A percentile compares a stretch with the other conserved stretches of the same genome.
Conservation (phyloP, 2,329 filamentous ascomycete species). For the Hirsutella minnesotensis region DNA sequence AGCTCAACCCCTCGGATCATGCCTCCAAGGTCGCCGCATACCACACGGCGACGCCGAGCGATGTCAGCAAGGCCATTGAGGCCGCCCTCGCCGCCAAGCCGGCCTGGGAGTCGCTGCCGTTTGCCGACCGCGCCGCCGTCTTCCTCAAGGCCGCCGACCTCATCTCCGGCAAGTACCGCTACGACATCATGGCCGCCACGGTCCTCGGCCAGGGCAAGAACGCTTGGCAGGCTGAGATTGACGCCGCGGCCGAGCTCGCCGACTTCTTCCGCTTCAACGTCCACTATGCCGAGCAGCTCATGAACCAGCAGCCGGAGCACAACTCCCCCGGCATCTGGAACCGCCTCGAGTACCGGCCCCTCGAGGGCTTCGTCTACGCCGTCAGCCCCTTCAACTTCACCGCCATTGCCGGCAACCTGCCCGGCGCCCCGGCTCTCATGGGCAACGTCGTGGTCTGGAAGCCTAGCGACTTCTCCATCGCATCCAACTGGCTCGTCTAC, state of each 20-base stretch:
- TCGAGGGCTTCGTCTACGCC: slow-evolving; percentile 93
- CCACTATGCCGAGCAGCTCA: slow-evolving; percentile 83
- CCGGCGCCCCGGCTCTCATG: slow-evolving; percentile 72
- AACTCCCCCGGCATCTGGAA: slow-evolving; percentile 84
- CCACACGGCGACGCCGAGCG: slow-evolving; percentile 64
- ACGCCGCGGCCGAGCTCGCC: slow-evolving; percentile 80
- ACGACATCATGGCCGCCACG: slow-evolving; percentile 90
- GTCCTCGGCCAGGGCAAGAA: slow-evolving; percentile 98
- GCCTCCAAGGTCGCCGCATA: slow-evolving; percentile 67
- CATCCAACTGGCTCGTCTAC: slow-evolving; percentile 85
- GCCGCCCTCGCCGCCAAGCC: slow-evolving; percentile 77
- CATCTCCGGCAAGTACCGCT: slow-evolving; percentile 83
- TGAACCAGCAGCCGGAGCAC: slow-evolving; percentile 75
- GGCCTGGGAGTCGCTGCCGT: slow-evolving; percentile 76
- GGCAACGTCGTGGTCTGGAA: slow-evolving; percentile 97
- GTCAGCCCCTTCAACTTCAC: slow-evolving; percentile 97
- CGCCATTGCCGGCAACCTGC: slow-evolving; percentile 80
- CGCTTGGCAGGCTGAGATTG: slow-evolving; percentile 98
- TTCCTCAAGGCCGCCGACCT: slow-evolving; percentile 95
- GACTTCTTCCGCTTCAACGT: slow-evolving; percentile 95
- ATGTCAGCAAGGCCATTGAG: slow-evolving; percentile 72
- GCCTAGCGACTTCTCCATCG: slow-evolving; percentile 78
- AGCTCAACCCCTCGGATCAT: slow-evolving; percentile 78
- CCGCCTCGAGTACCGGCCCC: slow-evolving; percentile 73
- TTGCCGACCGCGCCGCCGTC: slow-evolving; percentile 80